Evolutionary conservation across 2,329 filamentous ascomycete species (phyloP).

Genomic region (Polychaeton citri): DNA sequence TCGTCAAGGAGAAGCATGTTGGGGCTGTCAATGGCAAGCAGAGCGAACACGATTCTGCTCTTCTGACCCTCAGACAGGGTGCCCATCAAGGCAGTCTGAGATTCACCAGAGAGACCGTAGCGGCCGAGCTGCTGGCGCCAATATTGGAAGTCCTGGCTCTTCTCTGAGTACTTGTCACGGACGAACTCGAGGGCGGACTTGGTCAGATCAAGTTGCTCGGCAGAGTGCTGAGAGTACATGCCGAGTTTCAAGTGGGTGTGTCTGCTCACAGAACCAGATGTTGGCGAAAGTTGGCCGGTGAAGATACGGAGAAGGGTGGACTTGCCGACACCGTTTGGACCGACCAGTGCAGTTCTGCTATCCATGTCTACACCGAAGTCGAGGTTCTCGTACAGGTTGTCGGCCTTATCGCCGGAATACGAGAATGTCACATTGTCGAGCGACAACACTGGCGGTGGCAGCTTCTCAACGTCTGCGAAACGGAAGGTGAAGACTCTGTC

Average conservation of each 20-base stretch:
- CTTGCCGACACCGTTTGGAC: constrained; percentile 98
- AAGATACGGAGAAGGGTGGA: constrained; percentile 91
- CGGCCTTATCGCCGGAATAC: constrained; percentile 77
- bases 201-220: constrained; percentile 94
- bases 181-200: constrained; percentile 98
- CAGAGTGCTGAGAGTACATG: constrained; percentile 95
- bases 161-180: constrained; percentile 78
- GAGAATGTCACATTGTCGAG: constrained; percentile 98
- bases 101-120: constrained; percentile 84
- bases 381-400: constrained; percentile 91
- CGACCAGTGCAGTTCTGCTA: constrained; percentile 89
- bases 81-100: constrained; percentile 94
- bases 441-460: constrained; percentile 91
- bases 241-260: constrained; percentile 98
- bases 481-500: constrained; percentile 95
- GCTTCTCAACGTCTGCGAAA: constrained; percentile 97
- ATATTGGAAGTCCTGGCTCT: constrained; percentile 97
- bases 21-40: constrained; percentile 85
- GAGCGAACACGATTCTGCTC: constrained; percentile 92
- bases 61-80: constrained; percentile 96
- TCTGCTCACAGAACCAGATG: constrained; percentile 64
- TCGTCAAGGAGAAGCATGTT: constrained; percentile 98
- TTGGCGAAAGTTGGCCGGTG: constrained; percentile 87
- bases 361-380: constrained; percentile 99
- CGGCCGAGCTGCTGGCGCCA: constrained; percentile 95